Conservation (phyloP, 352 stramenopile species). For the Phytophthora ramorum region DNA sequence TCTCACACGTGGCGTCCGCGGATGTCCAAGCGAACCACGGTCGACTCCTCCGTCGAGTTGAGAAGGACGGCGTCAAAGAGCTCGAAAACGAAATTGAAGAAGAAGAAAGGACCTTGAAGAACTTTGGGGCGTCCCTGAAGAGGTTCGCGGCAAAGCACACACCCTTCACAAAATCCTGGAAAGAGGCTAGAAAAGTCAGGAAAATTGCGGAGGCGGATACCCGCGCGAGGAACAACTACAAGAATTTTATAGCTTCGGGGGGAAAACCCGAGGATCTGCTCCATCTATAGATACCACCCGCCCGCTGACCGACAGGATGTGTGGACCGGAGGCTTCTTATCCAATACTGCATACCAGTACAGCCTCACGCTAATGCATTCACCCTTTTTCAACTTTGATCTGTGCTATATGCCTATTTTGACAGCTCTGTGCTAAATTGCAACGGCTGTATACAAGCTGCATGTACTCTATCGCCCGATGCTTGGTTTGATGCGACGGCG, state of each 20-base stretch:
- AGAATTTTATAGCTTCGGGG: neutral
- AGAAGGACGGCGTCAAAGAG: neutral
- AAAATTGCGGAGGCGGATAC: neutral
- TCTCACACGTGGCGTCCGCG: neutral
- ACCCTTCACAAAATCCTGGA: neutral
- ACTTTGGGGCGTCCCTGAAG: neutral
- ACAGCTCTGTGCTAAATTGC: no score
- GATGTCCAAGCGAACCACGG: neutral
- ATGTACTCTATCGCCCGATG: no score
- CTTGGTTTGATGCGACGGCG: no score
- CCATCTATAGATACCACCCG: no score
- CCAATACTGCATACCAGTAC: no score
- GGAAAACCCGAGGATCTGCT: no score
- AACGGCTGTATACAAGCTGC: no score
- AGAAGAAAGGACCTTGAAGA: neutral
- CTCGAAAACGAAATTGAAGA: neutral
- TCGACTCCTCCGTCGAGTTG: neutral
- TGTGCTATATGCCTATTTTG: no score
- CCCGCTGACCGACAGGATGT: no score
- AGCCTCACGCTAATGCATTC: no score
- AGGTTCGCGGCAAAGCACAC: neutral
- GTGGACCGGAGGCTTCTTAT: no score
- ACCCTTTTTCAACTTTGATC: no score
- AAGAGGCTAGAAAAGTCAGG: neutral
- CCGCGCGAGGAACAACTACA: neutral